Base-by-base conservation (phyloP, 192 early-diverging fungal genomes). In the Gonapodya sp. region DNA sequence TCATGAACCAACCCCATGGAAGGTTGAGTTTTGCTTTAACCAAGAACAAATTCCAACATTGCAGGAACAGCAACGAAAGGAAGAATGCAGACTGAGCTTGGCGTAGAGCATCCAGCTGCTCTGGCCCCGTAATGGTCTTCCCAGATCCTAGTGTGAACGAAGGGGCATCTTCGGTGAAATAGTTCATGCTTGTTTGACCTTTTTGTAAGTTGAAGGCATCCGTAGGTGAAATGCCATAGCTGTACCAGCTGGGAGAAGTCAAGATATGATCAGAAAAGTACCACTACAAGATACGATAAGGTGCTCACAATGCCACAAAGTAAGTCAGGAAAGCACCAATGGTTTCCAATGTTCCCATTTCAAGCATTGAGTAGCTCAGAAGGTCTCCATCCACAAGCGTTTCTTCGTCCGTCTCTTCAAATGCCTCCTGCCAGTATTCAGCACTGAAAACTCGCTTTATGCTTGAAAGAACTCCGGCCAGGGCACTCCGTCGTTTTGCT, bases 1-100 rank as follows among this genome's bases (percentile, higher is more conserved):
- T 18, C 33, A 83, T 74, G 81, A 84, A 84, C 34, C 1, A 78
- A 1, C 86, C 93, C 82, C 96, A 92, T 30, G 95, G 95, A 80
- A 95, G 81, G 1, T 88, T 85, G 78, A 92, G 87, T 18, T 93
- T 84, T 64, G 93, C 91, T 89, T 97, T 98, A 87, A 93, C 94
- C 30, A 94, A 93, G 84, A 98, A 97, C 88, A 96, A 82, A 87
- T 98, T 98, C 89, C 96, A 97, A 80, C 94, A 91, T 83, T 98
- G 97, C 86, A 92, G 87, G 83, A 96, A 92, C 88, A 96, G 87
- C 31, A 98, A 87, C 34, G 88, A 87, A 8, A 94, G 85, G 84
- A 95, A 96, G 79, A 89, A 89, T 24, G 88, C 89, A 14, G 94
- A 94, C 81, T 95, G 95, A 24, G 92, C 95, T 84, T 94, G 91